Conservation (phyloP, 352 stramenopile genomes). For the Pythium coloratum region DNA sequence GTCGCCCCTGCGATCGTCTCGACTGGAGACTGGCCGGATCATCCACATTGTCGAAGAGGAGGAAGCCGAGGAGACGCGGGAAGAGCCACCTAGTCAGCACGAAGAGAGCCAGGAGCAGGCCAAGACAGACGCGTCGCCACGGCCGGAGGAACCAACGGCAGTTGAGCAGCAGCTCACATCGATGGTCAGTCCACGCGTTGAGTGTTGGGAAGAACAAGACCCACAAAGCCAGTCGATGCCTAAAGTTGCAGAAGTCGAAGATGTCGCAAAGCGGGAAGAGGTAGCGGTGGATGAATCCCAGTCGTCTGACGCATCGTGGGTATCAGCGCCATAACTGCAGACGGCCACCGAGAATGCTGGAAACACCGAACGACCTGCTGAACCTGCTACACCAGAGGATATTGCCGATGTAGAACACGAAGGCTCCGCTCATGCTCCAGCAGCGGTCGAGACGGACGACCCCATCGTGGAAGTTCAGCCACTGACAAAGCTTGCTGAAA, state of each 20-base stretch:
- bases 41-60: neutral
- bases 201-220: conserved; percentile 21
- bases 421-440: no score
- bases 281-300: neutral
- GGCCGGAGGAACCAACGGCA: neutral
- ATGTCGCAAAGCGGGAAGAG: no score
- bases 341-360: neutral
- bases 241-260: neutral
- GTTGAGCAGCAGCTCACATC: neutral
- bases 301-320: neutral
- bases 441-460: neutral
- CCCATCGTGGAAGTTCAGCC: neutral
- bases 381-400: no score
- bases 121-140: neutral
- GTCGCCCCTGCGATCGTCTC: neutral
- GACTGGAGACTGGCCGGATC: neutral
- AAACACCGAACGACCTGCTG: neutral
- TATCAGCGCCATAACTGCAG: neutral
- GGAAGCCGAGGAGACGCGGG: neutral
- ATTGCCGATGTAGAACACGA: no score
- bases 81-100: neutral
- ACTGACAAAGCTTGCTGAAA: neutral
- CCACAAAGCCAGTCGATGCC: neutral
- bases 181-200: conserved; percentile 9
- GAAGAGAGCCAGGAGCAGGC: neutral